A percentile compares a stretch with the other conserved stretches of the same genome.
Evolutionary conservation across 1,284 basidiomycete genomes (phyloP).

Genomic region (Apiotrichum laibachii): DNA sequence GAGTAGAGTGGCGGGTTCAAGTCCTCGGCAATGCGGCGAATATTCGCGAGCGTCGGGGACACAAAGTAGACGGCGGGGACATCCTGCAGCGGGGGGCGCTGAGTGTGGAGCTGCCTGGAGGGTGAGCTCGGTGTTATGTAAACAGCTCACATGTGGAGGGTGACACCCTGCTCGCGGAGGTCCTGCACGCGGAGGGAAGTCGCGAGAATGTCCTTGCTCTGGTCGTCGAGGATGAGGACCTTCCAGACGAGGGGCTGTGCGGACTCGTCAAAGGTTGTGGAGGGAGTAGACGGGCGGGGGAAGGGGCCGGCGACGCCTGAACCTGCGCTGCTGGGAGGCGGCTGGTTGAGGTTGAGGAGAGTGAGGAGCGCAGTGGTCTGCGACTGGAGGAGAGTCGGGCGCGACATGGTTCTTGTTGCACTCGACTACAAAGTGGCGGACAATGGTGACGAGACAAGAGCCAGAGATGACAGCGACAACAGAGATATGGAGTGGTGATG

Average conservation of each 20-base stretch:
- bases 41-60: constrained; percentile 80
- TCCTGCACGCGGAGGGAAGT: constrained; percentile 95
- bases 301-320: constrained; percentile 33
- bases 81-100: constrained; percentile 84
- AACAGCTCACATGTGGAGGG: constrained; percentile 81
- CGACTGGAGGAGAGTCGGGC: constrained; percentile 52
- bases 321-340: constrained; percentile 25
- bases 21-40: constrained; percentile 80
- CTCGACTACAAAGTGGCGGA: background rate
- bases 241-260: constrained; percentile 88
- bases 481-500: background rate
- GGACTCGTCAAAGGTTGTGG: constrained; percentile 36
- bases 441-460: background rate
- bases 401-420: constrained; percentile 30
- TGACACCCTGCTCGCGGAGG: constrained; percentile 92
- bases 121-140: background rate
- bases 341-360: constrained; percentile 55
- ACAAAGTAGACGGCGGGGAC: constrained; percentile 98
- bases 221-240: constrained; percentile 88
- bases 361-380: constrained; percentile 54
- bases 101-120: constrained; percentile 80
- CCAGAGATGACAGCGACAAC: background rate
- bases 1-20: constrained; percentile 86
- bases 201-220: constrained; percentile 92
- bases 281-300: constrained; percentile 40